phyloP scores from a whole-genome alignment of 2,329 filamentous ascomycete genomes.

The Epichloe amarillans region DNA sequence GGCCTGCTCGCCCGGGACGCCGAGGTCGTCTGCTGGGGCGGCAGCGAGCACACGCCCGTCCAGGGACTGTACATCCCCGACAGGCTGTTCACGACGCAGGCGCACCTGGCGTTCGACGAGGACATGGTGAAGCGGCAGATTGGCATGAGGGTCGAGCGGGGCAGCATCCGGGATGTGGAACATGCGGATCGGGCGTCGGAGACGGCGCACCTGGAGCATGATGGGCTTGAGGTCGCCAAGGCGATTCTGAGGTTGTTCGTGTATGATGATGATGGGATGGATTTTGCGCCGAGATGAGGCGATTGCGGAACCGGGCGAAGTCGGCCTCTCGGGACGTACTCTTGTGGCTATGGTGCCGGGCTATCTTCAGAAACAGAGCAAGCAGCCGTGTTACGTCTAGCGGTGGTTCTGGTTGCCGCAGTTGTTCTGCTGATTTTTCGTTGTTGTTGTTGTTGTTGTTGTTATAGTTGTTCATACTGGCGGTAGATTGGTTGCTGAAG shows the following conservation, averaged over 20 bases:
- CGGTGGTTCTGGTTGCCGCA: too few relatives aligned
- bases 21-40: slow-evolving; percentile 42
- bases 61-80: slow-evolving; percentile 61
- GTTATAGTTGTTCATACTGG: too few relatives aligned
- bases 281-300: background rate
- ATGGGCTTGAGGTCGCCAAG: slow-evolving; percentile 52
- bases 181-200: slow-evolving; percentile 48
- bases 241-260: slow-evolving; percentile 50
- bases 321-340: too few relatives aligned
- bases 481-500: too few relatives aligned
- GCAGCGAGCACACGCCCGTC: slow-evolving; percentile 49
- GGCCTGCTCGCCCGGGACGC: slow-evolving; percentile 25
- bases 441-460: too few relatives aligned
- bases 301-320: too few relatives aligned
- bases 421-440: too few relatives aligned
- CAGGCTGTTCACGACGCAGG: slow-evolving; percentile 60
- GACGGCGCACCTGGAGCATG: slow-evolving; percentile 50
- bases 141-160: slow-evolving; percentile 41
- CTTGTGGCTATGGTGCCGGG: too few relatives aligned
- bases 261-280: slow-evolving; percentile 28
- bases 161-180: slow-evolving; percentile 49
- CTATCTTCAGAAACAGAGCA: too few relatives aligned
- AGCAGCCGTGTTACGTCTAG: too few relatives aligned
- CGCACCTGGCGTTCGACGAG: slow-evolving; percentile 63
- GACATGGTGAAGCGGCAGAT: slow-evolving; percentile 56